Base-by-base conservation (phyloP, 495 filamentous ascomycete species). In the Neurospora discreta region DNA sequence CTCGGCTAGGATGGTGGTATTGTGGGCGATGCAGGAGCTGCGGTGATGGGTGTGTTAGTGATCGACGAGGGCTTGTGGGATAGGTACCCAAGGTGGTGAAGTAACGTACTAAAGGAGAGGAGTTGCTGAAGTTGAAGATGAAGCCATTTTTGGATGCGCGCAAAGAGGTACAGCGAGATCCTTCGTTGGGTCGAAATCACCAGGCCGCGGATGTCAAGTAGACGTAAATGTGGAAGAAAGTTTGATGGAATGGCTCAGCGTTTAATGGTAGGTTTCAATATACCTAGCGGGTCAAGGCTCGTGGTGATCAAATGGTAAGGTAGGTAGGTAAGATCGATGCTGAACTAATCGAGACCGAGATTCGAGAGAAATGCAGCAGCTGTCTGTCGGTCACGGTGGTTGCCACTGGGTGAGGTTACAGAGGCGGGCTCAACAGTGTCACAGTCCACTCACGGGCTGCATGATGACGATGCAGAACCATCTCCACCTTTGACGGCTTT, bases 21-120 rank as follows among this genome's bases (percentile, higher is more conserved):
- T 88, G 82, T 97, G 88, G 40, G 94, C 92, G 76, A 98, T 94
- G 84, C 94, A 97, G 77, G 93, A 88, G 84, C 93, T 97, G 79
- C 15, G 40, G 33, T 58, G 70, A 73, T 20, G 68, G 77, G 78
- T 76, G 78, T 76, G 76, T 75, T 72, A 68, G 69, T n/a, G 9
- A 39, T 39, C 10, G 39, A 9, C 9, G 39, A 39, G 52, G n/a
- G 41, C 13, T 13, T 5, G 71, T 65, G 13, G 20, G 69, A 23
- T 33, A 39, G 20, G 46, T 39, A n/a, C n/a, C n/a, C n/a, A 26
- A 43, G 30, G 46, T 68, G 69, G 69, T 74, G 76, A 39, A 33
- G 65, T 65, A 71, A 82, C 90, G 74, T 84, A 93, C 92, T 95
- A 95, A 82, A 95, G 90, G 73, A 95, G 85, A 74, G 89, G 91